A percentile compares a stretch with the other conserved stretches of the same genome.
phyloP scores from a whole-genome alignment of 495 filamentous ascomycete genomes.

The Saxophila tyrrhenica region DNA sequence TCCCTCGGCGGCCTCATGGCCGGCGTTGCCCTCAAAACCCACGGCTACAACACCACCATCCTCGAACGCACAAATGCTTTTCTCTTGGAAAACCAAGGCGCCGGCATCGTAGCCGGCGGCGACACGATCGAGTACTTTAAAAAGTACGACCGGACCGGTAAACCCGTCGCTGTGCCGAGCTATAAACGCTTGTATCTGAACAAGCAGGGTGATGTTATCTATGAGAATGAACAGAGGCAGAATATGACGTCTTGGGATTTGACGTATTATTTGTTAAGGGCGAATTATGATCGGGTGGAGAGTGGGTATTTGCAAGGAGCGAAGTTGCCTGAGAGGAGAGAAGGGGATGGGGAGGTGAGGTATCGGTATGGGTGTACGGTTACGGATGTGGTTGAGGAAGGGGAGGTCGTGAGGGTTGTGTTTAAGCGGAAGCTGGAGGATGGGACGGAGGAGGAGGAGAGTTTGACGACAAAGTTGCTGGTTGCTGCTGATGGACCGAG shows the following conservation, averaged over 20 bases:
- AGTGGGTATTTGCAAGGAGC: constrained; percentile 33
- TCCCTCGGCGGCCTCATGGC: constrained; percentile 23
- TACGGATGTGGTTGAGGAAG: constrained; percentile 32
- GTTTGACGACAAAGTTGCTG: constrained; percentile 34
- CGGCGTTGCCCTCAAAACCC: constrained; percentile 18
- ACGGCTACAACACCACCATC: constrained; percentile 39
- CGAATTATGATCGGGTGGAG: constrained; percentile 43
- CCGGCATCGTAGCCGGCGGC: constrained; percentile 42
- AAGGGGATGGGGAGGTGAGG: constrained; percentile 31
- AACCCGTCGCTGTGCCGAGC: constrained; percentile 28
- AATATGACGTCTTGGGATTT: constrained; percentile 46
- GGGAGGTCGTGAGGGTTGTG: constrained; percentile 28
- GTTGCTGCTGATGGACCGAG: constrained; percentile 46
- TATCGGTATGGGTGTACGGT: constrained; percentile 41
- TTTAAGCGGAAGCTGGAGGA: constrained; percentile 32
- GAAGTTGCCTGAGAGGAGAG: constrained; percentile 23
- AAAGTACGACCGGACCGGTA: constrained; percentile 24
- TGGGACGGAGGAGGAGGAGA: constrained; percentile 27
- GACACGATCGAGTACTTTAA: constrained; percentile 29
- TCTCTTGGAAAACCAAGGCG: constrained; percentile 44
- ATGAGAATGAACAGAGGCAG: constrained; percentile 32
- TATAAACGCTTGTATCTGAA: constrained; percentile 35
- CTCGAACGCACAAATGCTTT: constrained; percentile 40
- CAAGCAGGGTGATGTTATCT: constrained; percentile 32
- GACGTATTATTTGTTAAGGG: constrained; percentile 42